A percentile compares a stretch with the other conserved stretches of the same genome.
phyloP scores from a whole-genome alignment of 2,329 filamentous ascomycete genomes.

The Penicillium olsonii region DNA sequence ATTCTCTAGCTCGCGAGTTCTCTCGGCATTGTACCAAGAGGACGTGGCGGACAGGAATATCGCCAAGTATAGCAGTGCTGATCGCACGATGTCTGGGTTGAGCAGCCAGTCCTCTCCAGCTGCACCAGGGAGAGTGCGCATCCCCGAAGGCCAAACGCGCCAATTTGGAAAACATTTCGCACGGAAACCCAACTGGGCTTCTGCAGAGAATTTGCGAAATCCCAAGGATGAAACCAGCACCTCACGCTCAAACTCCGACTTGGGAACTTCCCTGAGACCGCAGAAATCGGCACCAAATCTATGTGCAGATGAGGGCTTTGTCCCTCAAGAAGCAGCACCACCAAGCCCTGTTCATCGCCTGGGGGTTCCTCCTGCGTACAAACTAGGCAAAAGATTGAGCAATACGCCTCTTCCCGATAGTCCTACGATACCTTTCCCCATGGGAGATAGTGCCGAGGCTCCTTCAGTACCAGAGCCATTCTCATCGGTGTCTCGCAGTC shows the following conservation, averaged over 20 bases:
- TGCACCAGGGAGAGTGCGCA: constrained; percentile 20
- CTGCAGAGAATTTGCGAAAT: constrained; percentile 26
- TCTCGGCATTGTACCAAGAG: constrained; percentile 43
- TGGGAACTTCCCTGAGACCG: constrained; percentile 21
- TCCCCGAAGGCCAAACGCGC: constrained; percentile 12
- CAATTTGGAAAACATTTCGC: constrained; percentile 11
- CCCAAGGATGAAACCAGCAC: constrained; percentile 5
- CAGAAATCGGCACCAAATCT: constrained; percentile 37
- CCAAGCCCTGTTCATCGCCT: constrained; percentile 25
- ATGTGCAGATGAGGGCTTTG: constrained; percentile 18
- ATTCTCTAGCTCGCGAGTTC: constrained; percentile 31
- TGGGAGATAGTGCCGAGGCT: constrained; percentile 11
- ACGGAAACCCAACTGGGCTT: constrained; percentile 21
- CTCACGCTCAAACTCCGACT: constrained; percentile 5
- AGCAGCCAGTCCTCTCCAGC: constrained; percentile 22
- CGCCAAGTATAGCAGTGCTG: constrained; percentile 24
- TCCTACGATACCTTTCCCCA: constrained; percentile 33
- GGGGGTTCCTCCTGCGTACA: constrained; percentile 34
- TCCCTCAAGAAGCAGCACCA: constrained; percentile 11
- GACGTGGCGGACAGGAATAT: constrained; percentile 47
- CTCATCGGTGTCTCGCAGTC: constrained; percentile 9
- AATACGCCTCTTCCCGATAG: constrained; percentile 37
- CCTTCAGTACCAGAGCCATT: constrained; percentile 13
- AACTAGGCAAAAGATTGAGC: constrained; percentile 34
- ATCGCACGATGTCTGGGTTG: constrained; percentile 23